These are phyloP conservation scores for Eucalyptus globulus DNA, from an alignment of 345 rosid species.

Conservation along the genomic window DNA sequence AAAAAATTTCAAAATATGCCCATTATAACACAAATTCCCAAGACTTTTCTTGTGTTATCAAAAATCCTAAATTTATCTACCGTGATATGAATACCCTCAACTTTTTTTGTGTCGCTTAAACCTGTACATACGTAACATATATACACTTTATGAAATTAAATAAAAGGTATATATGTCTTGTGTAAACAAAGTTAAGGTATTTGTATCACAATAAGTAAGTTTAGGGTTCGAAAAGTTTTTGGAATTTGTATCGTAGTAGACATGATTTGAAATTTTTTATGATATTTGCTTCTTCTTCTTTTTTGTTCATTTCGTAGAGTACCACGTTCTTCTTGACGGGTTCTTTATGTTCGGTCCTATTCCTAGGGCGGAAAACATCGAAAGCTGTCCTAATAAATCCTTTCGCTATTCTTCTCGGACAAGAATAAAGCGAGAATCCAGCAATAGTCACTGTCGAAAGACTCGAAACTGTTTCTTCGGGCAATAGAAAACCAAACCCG, in stretches of 20 bases:
- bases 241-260: no score
- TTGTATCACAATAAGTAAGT: accelerated
- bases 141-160: accelerated
- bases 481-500: not conserved
- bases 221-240: no score
- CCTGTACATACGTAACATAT: no score
- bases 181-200: no score
- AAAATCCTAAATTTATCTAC: not conserved
- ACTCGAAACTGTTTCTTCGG: not conserved
- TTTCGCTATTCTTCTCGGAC: not conserved
- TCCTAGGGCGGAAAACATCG: not conserved
- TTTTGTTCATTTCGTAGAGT: not conserved
- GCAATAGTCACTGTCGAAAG: accelerated
- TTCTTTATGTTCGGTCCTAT: not conserved
- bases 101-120: no score
- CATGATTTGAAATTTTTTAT: no score
- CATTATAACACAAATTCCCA: no score
- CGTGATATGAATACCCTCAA: no score
- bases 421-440: not conserved
- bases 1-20: not conserved
- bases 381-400: not conserved
- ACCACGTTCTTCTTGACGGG: not conserved
- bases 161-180: accelerated
- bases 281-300: accelerated
- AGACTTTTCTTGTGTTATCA: no score